phyloP scores from a whole-genome alignment of 2,329 filamentous ascomycete genomes.

The Blastomyces silverae region DNA sequence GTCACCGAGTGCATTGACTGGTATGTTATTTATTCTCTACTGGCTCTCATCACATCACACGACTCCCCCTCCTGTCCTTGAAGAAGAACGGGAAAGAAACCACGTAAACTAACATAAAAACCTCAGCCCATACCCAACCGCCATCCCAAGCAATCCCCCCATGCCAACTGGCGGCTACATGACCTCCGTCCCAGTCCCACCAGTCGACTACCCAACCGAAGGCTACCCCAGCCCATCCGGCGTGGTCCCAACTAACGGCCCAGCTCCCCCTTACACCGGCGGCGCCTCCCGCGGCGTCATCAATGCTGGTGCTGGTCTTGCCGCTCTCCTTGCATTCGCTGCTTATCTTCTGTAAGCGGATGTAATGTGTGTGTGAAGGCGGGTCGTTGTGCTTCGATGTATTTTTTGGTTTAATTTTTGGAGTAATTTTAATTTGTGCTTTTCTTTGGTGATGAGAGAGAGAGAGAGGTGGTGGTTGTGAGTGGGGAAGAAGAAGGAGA shows the following conservation, averaged over 20 bases:
- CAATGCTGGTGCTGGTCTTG: conserved; percentile 46
- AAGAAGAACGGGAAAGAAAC: not conserved
- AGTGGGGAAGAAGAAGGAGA: not conserved
- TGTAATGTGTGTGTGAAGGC: not conserved
- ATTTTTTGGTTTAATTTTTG: not conserved
- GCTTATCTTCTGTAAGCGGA: conserved; percentile 42
- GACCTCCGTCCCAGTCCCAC: conserved; percentile 21
- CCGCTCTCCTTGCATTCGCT: conserved; percentile 48
- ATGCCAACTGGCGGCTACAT: conserved; percentile 8
- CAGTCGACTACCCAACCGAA: conserved; percentile 16
- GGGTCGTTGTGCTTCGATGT: not conserved
- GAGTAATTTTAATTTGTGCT: not conserved
- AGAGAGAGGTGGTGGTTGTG: not conserved
- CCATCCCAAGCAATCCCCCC: conserved; percentile 18
- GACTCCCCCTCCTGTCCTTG: not conserved
- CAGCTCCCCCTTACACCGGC: conserved; percentile 41
- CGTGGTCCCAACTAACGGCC: conserved; percentile 23
- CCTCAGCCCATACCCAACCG: conserved; percentile 16
- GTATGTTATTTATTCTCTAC: conserved; percentile 26
- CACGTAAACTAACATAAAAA: not conserved
- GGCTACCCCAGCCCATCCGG: conserved; percentile 23
- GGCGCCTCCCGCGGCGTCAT: conserved; percentile 46
- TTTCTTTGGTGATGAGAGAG: not conserved
- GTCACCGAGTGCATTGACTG: conserved; percentile 43
- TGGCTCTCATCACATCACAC: too few relatives aligned